Conservation (phyloP, 2,329 filamentous ascomycete species). For the Sporothrix pallida region DNA sequence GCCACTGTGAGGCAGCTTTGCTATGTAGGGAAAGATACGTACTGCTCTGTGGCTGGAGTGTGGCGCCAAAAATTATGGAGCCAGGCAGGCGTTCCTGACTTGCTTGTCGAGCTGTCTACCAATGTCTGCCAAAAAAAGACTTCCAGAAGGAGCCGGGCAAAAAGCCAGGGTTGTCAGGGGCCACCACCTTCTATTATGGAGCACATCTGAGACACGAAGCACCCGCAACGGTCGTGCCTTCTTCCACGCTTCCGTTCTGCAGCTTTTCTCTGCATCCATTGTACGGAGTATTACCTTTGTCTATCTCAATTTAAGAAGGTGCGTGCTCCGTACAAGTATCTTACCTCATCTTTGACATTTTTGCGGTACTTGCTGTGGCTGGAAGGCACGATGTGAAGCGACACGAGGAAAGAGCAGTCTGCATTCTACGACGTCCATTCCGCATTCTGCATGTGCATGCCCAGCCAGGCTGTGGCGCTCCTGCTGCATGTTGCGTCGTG, state of each 20-base stretch:
- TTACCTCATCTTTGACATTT: background rate
- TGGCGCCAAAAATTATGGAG: slow-evolving; percentile 15
- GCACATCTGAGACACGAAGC: slow-evolving; percentile 30
- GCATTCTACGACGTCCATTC: background rate
- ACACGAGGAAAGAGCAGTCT: background rate
- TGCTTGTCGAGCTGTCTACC: no score
- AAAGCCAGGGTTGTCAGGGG: slow-evolving; percentile 29
- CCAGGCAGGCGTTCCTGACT: background rate
- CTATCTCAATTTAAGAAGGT: no score
- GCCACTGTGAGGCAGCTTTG: background rate
- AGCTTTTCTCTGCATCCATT: background rate
- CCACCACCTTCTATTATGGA: slow-evolving; percentile 22
- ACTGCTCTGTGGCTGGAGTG: slow-evolving; percentile 29
- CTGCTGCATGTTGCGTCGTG: background rate
- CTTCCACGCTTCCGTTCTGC: slow-evolving; percentile 2
- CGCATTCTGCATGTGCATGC: background rate
- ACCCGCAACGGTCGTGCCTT: slow-evolving; percentile 10
- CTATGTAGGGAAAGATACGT: background rate
- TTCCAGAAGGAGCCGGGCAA: no score
- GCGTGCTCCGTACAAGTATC: no score
- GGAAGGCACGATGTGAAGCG: background rate
- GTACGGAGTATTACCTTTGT: no score
- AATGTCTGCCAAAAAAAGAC: no score
- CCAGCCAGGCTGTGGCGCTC: slow-evolving; percentile 22
- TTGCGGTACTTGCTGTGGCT: background rate